A percentile compares a stretch with the other conserved stretches of the same genome.
These are phyloP conservation scores for Orbilia ellipsospora DNA, from an alignment of 2,329 filamentous ascomycete species.

Conservation along the genomic window DNA sequence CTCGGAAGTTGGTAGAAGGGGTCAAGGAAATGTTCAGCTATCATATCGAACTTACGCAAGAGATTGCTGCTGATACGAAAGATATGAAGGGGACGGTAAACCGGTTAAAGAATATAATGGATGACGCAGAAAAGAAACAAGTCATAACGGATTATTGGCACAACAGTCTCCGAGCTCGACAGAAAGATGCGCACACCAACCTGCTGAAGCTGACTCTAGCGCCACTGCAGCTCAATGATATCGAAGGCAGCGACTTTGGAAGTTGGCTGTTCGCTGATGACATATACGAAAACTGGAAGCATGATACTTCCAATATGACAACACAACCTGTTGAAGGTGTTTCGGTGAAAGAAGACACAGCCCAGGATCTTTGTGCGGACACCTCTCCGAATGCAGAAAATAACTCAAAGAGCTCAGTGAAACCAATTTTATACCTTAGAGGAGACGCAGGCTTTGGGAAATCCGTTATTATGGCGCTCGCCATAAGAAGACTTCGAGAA, in stretches of 20 bases:
- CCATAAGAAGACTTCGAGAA: too few species aligned
- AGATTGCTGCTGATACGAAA: too few species aligned
- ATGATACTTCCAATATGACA: background rate
- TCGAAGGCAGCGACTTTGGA: background rate
- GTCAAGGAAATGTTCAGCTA: too few species aligned
- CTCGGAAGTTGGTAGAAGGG: too few species aligned
- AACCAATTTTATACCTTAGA: too few species aligned
- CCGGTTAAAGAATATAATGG: too few species aligned
- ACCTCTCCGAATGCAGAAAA: constrained; percentile 17
- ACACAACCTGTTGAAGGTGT: background rate
- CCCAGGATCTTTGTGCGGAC: constrained; percentile 10
- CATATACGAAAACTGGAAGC: background rate
- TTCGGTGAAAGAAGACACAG: background rate
- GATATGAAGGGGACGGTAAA: too few species aligned
- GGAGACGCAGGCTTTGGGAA: too few species aligned
- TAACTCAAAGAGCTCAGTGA: background rate
- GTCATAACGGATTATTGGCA: too few species aligned
- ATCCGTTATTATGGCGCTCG: too few species aligned
- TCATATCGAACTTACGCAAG: too few species aligned
- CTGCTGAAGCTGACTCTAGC: background rate
- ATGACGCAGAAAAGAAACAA: too few species aligned
- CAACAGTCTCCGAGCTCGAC: background rate
- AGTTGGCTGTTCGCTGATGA: background rate
- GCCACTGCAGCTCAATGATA: background rate
- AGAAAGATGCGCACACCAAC: background rate